A percentile compares a stretch with the other conserved stretches of the same genome.
Evolutionary conservation across 2,329 filamentous ascomycete species (phyloP).

Genomic region (Arthrobotrys iridis): DNA sequence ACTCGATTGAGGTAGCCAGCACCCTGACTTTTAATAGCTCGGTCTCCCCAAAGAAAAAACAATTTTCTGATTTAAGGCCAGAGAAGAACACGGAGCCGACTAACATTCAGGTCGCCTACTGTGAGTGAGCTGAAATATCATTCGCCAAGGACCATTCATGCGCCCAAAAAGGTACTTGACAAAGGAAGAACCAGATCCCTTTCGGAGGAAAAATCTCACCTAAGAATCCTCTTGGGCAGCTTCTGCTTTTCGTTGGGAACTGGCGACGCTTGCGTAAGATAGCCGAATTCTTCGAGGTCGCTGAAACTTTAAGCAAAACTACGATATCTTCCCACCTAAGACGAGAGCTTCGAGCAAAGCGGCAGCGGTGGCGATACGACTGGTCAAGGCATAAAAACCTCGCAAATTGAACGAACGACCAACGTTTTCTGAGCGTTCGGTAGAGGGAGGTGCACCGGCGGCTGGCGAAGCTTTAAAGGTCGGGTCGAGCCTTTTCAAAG

Average conservation of each 20-base stretch:
- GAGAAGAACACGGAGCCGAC: constrained; percentile 49
- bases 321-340: constrained; percentile 19
- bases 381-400: constrained; percentile 21
- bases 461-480: constrained; percentile 41
- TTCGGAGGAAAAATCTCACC: constrained; percentile 49
- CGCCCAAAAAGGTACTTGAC: constrained; percentile 50
- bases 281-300: constrained; percentile 33
- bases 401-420: constrained; percentile 37
- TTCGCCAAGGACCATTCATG: constrained; percentile 54
- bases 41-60: constrained; percentile 52
- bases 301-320: constrained; percentile 20
- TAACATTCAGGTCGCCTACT: constrained; percentile 48
- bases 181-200: constrained; percentile 44
- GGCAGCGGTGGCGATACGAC: constrained; percentile 39
- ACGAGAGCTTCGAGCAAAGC: constrained; percentile 35
- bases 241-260: constrained; percentile 44
- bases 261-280: constrained; percentile 34
- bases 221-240: constrained; percentile 32
- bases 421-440: constrained; percentile 33
- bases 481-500: constrained; percentile 36
- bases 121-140: constrained; percentile 48
- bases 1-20: constrained; percentile 42
- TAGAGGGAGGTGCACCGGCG: constrained; percentile 34
- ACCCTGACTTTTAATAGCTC: constrained; percentile 54
- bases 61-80: constrained; percentile 49